Evolutionary conservation across 192 early-diverging fungal genomes (phyloP), one percentile per base, ranked within the genome.

Genomic region (Paraglomus brasilianum): DNA sequence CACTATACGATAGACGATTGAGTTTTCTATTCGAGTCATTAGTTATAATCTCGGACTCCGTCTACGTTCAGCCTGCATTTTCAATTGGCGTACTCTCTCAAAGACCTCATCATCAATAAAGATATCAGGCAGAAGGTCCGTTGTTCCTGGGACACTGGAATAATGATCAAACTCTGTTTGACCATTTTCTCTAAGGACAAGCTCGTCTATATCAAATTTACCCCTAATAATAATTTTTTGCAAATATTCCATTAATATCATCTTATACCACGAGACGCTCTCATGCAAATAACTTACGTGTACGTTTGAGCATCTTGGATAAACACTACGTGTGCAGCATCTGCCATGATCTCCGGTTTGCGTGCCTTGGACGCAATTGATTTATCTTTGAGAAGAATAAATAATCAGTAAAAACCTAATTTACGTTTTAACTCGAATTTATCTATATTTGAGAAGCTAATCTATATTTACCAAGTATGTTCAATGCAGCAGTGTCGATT

Each of bases 151-250:
- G 10, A 79, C 81, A 42, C 80, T 77, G 64, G 81, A 78, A 80
- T 92, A 94, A 67, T 83, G 71, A 42, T 81, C 83, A 81, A 94
- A 86, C 73, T 92, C 78, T 0, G 80, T 87, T 60, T 90, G 82
- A 50, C 92, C 91, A 39, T 80, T 72, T 63, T 82, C 78, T 73
- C 91, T 80, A 74, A 94, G 80, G 39, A 94, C 77, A 59, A 87
- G 63, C 79, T 92, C 91, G 71, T 94, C 93, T n/a, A 94, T 83
- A 55, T 82, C 81, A 72, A 93, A 89, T 55, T 93, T 83, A 67
- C 88, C 89, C 36, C 74, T 82, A 44, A 60, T 75, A 14, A 58
- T 30, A 42, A 53, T 48, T 39, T 51, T 30, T 40, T 38, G 5
- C 4, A 65, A 30, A 66, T 38, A 41, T 22, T 52, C 39, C 21